These are phyloP conservation scores for Rhizopus delemar DNA, from an alignment of 371 early-diverging fungal species.

Conservation along the genomic window DNA sequence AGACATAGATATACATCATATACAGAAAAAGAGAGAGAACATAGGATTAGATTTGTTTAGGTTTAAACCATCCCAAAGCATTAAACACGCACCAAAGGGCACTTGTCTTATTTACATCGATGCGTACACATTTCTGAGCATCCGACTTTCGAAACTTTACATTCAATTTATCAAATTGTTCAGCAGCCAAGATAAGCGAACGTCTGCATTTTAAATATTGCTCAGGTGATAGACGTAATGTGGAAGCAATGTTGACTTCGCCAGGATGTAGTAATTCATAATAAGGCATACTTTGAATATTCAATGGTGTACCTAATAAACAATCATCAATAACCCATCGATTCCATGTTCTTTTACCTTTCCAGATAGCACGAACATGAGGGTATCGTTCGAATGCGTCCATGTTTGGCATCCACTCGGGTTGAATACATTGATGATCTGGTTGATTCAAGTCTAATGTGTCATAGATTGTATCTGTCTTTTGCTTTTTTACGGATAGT, in stretches of 20 bases:
- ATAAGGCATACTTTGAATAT: constrained; percentile 46
- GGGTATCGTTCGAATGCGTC: constrained; percentile 23
- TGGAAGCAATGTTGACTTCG: constrained; percentile 67
- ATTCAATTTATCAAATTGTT: constrained; percentile 30
- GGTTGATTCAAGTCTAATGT: constrained; percentile 22
- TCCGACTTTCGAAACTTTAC: constrained; percentile 48
- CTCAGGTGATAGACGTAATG: constrained; percentile 70
- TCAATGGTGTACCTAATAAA: constrained; percentile 49
- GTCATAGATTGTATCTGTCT: constrained; percentile 32
- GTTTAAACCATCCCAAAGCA: constrained; percentile 44
- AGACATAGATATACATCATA: neutral
- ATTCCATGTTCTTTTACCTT: no score
- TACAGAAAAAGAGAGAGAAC: neutral
- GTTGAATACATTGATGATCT: constrained; percentile 22
- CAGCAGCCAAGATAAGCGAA: constrained; percentile 41
- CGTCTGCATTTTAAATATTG: constrained; percentile 64
- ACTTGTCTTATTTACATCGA: constrained; percentile 53
- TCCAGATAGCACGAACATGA: constrained; percentile 31
- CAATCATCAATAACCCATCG: no score
- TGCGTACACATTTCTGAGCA: constrained; percentile 51
- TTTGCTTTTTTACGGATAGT: constrained; percentile 12
- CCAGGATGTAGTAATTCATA: constrained; percentile 57
- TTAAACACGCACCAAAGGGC: constrained; percentile 47
- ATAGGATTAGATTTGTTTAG: constrained; percentile 6
- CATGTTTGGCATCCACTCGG: constrained; percentile 34